Base-by-base conservation (phyloP, 768 basidiomycete genomes). In the Bullera alba region DNA sequence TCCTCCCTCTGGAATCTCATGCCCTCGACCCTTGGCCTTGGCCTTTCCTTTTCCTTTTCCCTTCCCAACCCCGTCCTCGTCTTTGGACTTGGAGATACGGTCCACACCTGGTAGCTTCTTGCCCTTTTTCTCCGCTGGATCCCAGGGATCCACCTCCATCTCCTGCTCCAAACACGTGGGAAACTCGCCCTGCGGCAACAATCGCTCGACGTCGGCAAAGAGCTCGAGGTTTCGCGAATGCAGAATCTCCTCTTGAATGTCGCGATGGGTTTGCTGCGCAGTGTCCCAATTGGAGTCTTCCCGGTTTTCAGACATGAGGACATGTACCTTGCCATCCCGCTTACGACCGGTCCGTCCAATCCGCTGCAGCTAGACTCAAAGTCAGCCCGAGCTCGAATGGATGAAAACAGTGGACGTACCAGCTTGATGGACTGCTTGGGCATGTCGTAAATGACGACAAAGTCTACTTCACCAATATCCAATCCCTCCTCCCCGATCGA, bases 401-500 rank as follows among this genome's bases (percentile, higher is more conserved):
- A 32, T 38, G 15, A 10, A 41, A 14, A 10, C 14, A 41, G n/a
- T 41, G 26, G 29, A 21, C 82, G 45, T 70, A 93, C 93, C 86
- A 95, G 90, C 50, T 92, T 87, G 55, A 96, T 91, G 1, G 92
- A 86, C 0, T 88, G 88, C 76, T 93, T 95, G 63, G 92, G 88
- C 22, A 91, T 84, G 59, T 99, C 95, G 70, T 97, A 99, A 64
- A 92, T 96, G 42, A 96, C 76, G 49, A 96, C 93, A 65, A 91
- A 77, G 69, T 99, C 95, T 15, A 99, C 84, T 69, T 95, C 92
- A 27, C 95, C 95, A 48, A 99, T 99, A 70, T 99, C 95, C 16
- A 99, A 77, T 50, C 95, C 95, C 72, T 99, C 95, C 74, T 99
- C 95, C 19, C 95, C 95, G 48, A 99, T 89, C 3, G 86, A 93